phyloP scores from a whole-genome alignment of 1,284 basidiomycete species.

The Pyrrhoderma noxium region DNA sequence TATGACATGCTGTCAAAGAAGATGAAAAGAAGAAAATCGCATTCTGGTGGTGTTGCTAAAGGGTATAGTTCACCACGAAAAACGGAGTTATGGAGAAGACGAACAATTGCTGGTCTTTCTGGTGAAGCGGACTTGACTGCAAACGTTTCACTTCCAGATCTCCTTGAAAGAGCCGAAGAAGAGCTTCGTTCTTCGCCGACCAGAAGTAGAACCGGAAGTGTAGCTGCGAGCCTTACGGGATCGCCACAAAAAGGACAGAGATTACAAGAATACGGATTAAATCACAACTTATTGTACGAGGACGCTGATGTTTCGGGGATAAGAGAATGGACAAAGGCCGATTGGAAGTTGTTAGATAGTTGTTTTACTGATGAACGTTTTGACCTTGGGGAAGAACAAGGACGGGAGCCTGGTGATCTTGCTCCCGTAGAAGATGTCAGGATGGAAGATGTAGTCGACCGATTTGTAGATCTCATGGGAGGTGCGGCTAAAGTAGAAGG shows the following conservation, averaged over 20 bases:
- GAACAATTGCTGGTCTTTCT: constrained; percentile 39
- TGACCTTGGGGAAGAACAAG: constrained; percentile 32
- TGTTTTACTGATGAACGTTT: constrained; percentile 69
- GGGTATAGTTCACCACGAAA: constrained; percentile 21
- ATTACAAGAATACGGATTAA: no score
- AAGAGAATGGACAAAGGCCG: constrained; percentile 56
- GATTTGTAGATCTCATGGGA: constrained; percentile 44
- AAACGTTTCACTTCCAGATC: constrained; percentile 42
- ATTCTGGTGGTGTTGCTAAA: constrained; percentile 31
- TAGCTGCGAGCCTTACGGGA: constrained; percentile 1
- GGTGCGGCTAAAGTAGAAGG: constrained; percentile 31
- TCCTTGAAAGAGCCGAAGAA: constrained; percentile 53
- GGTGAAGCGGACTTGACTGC: constrained; percentile 50
- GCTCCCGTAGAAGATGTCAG: constrained; percentile 44
- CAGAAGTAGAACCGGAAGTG: constrained; percentile 13
- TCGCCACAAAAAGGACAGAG: constrained; percentile 4
- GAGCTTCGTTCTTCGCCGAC: constrained; percentile 32
- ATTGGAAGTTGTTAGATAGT: constrained; percentile 67
- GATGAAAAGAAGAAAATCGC: constrained; percentile 22
- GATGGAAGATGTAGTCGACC: constrained; percentile 45
- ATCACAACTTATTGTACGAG: constrained; percentile 9
- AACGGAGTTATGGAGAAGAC: constrained; percentile 24
- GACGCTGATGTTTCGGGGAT: constrained; percentile 16
- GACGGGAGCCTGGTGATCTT: constrained; percentile 29
- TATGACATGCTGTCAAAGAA: constrained; percentile 65